Base-by-base conservation (phyloP, 306 rosid genomes). In the Fragaria vesca region DNA sequence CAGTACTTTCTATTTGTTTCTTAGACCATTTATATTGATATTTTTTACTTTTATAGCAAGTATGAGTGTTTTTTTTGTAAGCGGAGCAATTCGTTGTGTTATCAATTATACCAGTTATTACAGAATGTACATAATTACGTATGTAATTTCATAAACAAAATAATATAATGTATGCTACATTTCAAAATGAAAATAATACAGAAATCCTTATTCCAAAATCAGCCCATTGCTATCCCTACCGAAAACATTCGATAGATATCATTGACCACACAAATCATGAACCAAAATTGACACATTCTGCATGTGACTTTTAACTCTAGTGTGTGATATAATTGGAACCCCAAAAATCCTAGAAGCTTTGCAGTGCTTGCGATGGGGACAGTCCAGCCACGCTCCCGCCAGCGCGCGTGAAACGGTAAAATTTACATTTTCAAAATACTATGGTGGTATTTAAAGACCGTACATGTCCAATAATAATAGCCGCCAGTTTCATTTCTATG, bases 401-500 rank as follows among this genome's bases (percentile, higher is more conserved):
- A 7, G 5, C 20, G 77, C 68, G 77, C 51, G 68, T 76, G n/a
- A 7, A 15, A 30, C 18, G 6, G 24, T 9, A 47, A 47, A 47
- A 42, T 6, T 42, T 42, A 6, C 6, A 7, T 47, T 11, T 50
- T 11, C 54, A 5, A 9, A 51, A 50, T 6, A 1, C 0, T 16
- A 9, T 28, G 6, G 20, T 62, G 18, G 6, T 48, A 7, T 9
- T 21, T 2, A 26, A 21, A 47, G 12, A 76, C 28, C 15, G 77
- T 55, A 30, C 54, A 17, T 10, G 83, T 69, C 75, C 12, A 78
- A 52, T 78, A 78, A 52, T 78, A 50, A 70, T 63, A 78, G 72
- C 82, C 79, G 84, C 82, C 80, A 76, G 78, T 10, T 79, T 79
- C 17, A 61, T 74, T 48, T 63, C 69, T 11, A 63, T 79, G 65